These are phyloP conservation scores for Ophiostoma sp. DNA, from an alignment of 2,329 filamentous ascomycete species.

Conservation along the genomic window DNA sequence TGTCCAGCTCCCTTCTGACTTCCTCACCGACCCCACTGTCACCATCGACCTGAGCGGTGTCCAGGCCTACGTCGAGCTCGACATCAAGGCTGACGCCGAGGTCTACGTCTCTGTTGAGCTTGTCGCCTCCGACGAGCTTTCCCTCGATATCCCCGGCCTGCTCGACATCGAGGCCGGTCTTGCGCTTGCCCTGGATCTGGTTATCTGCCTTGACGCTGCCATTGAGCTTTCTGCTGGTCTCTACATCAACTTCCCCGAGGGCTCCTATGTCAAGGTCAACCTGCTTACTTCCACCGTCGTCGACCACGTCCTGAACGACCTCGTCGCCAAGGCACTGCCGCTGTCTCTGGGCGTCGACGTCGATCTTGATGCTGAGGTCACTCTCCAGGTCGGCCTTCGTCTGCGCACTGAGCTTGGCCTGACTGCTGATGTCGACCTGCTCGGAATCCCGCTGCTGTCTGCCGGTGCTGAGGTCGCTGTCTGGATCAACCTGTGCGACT, in stretches of 20 bases:
- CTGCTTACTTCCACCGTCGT: slow-evolving; percentile 30
- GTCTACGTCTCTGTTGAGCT: slow-evolving; percentile 30
- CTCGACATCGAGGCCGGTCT: slow-evolving; percentile 29
- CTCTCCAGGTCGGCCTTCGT: slow-evolving; percentile 31
- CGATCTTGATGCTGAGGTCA: slow-evolving; percentile 30
- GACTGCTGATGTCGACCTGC: slow-evolving; percentile 28
- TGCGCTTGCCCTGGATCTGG: slow-evolving; percentile 32
- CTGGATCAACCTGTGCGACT: slow-evolving; percentile 34
- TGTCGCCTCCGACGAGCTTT: slow-evolving; percentile 26
- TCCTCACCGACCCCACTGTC: slow-evolving; percentile 27
- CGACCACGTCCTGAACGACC: slow-evolving; percentile 27
- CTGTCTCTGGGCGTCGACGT: slow-evolving; percentile 28
- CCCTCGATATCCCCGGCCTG: slow-evolving; percentile 30
- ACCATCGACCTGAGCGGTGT: slow-evolving; percentile 30
- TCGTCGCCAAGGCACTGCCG: slow-evolving; percentile 30
- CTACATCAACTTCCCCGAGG: slow-evolving; percentile 31
- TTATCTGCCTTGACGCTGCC: slow-evolving; percentile 30
- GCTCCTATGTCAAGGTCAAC: slow-evolving; percentile 31
- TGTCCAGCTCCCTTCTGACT: slow-evolving; percentile 25
- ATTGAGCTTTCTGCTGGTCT: slow-evolving; percentile 30
- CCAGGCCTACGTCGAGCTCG: slow-evolving; percentile 31
- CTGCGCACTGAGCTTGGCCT: slow-evolving; percentile 31
- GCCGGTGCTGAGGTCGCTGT: slow-evolving; percentile 31
- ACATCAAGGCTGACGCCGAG: slow-evolving; percentile 29
- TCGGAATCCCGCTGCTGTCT: slow-evolving; percentile 29